Percentiles rank a stretch among this genome's conserved stretches.
Evolutionary conservation across 2,329 filamentous ascomycete genomes (phyloP).

Genomic region (Didymellaceae sp.): DNA sequence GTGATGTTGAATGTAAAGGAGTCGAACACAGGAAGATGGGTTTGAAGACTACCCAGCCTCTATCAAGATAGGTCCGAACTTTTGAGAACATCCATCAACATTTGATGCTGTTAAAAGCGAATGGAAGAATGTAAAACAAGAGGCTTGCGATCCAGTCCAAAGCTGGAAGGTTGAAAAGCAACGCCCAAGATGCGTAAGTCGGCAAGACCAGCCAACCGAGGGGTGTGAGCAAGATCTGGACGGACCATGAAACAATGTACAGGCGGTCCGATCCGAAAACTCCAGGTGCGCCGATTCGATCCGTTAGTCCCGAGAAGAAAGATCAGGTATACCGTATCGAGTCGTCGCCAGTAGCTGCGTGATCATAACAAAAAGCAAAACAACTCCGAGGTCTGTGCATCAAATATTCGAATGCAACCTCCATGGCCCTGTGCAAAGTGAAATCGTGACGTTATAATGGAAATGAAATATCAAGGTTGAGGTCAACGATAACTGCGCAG

Average conservation of each 20-base stretch:
- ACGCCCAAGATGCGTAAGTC: conserved; percentile 13
- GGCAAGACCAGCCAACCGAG: conserved; percentile 38
- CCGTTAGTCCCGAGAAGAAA: conserved; percentile 39
- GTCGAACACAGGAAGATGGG: conserved; percentile 13
- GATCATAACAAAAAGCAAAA: conserved; percentile 35
- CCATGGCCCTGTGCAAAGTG: conserved; percentile 38
- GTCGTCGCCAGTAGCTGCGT: conserved; percentile 41
- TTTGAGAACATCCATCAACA: conserved; percentile 16
- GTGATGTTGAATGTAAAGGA: conserved; percentile 13
- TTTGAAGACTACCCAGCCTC: conserved; percentile 4
- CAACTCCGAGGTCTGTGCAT: conserved; percentile 39
- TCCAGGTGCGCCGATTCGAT: conserved; percentile 46
- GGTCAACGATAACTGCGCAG: conserved; percentile 43
- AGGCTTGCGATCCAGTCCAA: not conserved
- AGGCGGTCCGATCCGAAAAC: conserved; percentile 43
- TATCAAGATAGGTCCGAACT: conserved; percentile 13
- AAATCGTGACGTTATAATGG: conserved; percentile 36
- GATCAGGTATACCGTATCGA: conserved; percentile 46
- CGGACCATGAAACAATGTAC: conserved; percentile 49
- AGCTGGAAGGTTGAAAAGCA: not conserved
- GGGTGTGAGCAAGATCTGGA: conserved; percentile 34
- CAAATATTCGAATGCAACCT: conserved; percentile 31
- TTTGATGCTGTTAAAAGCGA: conserved; percentile 7
- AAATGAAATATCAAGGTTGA: conserved; percentile 21
- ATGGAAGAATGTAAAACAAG: not conserved